Percentiles rank a stretch among this genome's conserved stretches.
phyloP scores from a whole-genome alignment of 2,329 filamentous ascomycete species.

The Fusarium sp. region DNA sequence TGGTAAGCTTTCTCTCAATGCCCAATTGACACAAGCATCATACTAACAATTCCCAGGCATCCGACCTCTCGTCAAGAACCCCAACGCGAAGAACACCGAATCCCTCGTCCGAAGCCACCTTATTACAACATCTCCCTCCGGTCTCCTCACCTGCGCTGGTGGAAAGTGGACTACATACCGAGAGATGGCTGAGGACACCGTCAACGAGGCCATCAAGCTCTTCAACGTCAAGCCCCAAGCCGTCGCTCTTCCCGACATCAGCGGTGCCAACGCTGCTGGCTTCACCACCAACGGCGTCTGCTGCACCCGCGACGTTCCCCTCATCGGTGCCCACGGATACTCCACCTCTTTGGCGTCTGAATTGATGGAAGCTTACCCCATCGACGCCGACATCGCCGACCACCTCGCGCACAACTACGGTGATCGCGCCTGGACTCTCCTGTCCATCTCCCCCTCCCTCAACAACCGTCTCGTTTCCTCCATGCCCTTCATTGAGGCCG shows the following conservation, averaged over 20 bases:
- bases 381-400: constrained; percentile 57
- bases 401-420: constrained; percentile 59
- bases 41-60: constrained; percentile 62
- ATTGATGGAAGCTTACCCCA: constrained; percentile 54
- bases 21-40: accelerated
- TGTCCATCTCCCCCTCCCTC: constrained; percentile 64
- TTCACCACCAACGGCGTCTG: constrained; percentile 75
- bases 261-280: constrained; percentile 66
- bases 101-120: constrained; percentile 87
- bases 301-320: constrained; percentile 78
- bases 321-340: constrained; percentile 82
- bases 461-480: constrained; percentile 72
- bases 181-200: constrained; percentile 88
- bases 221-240: constrained; percentile 70
- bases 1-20: constrained; percentile 59
- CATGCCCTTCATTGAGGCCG: constrained; percentile 80
- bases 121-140: constrained; percentile 79
- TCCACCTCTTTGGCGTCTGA: constrained; percentile 53
- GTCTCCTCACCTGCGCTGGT: constrained; percentile 83
- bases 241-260: constrained; percentile 71
- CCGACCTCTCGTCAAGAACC: constrained; percentile 83
- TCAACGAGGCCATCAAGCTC: constrained; percentile 79
- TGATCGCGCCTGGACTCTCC: constrained; percentile 77
- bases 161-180: constrained; percentile 93
- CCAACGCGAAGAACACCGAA: constrained; percentile 84